Evolutionary conservation across 345 rosid genomes (phyloP).

Genomic region (Populus deltoides): DNA sequence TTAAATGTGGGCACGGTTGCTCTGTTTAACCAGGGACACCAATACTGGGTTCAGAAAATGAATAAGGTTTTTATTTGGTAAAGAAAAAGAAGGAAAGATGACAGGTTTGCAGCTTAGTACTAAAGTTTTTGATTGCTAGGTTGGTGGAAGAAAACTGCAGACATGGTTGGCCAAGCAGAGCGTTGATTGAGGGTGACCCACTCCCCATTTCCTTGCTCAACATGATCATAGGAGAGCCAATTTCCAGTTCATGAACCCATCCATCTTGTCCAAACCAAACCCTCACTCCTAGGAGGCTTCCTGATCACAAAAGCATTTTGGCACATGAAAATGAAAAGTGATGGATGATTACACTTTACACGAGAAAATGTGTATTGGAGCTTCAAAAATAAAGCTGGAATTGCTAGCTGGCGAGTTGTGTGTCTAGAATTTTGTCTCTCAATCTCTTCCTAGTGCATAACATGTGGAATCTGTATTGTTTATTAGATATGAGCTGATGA

Average conservation of each 20-base stretch:
- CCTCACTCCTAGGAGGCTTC: conserved; percentile 34
- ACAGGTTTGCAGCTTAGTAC: background rate
- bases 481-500: background rate
- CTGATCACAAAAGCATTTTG: conserved; percentile 31
- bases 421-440: background rate
- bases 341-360: conserved; percentile 14
- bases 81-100: background rate
- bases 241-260: conserved; percentile 12
- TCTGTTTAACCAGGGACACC: background rate
- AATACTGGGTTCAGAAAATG: background rate
- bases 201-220: conserved; percentile 5
- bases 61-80: background rate
- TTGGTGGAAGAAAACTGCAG: conserved; percentile 3
- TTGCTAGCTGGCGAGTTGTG: background rate
- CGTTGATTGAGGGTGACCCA: conserved; percentile 24
- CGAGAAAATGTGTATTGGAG: background rate
- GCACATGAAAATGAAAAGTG: conserved; percentile 20
- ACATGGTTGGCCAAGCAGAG: conserved; percentile 12
- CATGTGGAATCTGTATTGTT: conserved; percentile 11
- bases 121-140: background rate
- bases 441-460: conserved; percentile 5
- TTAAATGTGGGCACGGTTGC: no score
- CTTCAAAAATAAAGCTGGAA: background rate
- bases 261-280: conserved; percentile 11
- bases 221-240: conserved; percentile 7